Conservation (phyloP, 345 rosid species). For the Hirschfeldia incana region DNA sequence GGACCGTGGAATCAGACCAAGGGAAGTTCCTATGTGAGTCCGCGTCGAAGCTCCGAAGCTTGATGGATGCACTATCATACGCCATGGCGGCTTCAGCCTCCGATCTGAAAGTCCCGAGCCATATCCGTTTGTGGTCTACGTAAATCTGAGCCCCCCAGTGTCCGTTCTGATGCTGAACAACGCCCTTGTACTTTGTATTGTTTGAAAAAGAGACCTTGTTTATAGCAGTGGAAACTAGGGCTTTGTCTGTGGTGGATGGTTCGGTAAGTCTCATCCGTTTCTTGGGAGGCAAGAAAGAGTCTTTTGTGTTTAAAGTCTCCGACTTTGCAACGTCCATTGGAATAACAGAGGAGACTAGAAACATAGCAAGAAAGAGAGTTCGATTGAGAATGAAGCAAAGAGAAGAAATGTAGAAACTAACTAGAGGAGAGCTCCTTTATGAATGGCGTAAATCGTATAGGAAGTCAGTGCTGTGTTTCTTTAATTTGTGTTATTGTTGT, state of each 20-base stretch:
- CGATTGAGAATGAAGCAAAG: background rate
- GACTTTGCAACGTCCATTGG: background rate
- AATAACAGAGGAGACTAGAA: background rate
- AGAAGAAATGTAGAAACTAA: background rate
- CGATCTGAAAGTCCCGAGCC: slow-evolving; percentile 68
- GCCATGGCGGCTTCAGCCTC: slow-evolving; percentile 58
- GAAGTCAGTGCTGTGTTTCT: background rate
- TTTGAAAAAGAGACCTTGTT: background rate
- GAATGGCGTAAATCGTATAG: background rate
- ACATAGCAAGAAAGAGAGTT: background rate
- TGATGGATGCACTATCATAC: slow-evolving; percentile 57
- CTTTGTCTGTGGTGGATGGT: background rate
- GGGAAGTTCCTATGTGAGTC: slow-evolving; percentile 58
- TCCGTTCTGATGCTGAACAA: slow-evolving; percentile 51
- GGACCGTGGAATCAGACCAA: slow-evolving; percentile 42
- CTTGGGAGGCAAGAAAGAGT: slow-evolving; percentile 12
- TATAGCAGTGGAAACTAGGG: background rate
- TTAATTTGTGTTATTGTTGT: background rate
- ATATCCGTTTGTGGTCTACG: slow-evolving; percentile 15
- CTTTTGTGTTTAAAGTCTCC: background rate
- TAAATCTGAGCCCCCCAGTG: slow-evolving; percentile 67
- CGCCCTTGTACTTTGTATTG: slow-evolving; percentile 43
- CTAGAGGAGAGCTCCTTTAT: background rate
- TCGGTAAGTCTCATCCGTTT: background rate
- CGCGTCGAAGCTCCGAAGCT: slow-evolving; percentile 38